phyloP scores from a whole-genome alignment of 768 basidiomycete genomes.

The Lactarius deliciosus region DNA sequence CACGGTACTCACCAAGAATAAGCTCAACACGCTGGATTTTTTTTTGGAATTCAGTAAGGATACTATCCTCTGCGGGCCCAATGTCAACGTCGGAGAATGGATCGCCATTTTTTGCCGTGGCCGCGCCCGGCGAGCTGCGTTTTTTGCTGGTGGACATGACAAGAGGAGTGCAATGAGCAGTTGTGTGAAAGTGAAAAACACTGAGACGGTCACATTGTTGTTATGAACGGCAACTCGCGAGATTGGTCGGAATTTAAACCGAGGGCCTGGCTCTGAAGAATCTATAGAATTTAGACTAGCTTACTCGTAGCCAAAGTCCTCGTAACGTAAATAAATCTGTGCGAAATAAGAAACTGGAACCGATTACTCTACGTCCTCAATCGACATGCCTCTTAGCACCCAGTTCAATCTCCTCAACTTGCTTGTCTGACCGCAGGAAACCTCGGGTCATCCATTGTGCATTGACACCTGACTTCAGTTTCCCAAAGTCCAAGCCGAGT shows the following conservation, averaged over 20 bases:
- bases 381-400: conserved; percentile 79
- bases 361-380: conserved; percentile 36
- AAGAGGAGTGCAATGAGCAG: conserved; percentile 24
- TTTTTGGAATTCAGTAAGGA: conserved; percentile 63
- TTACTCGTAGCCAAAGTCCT: conserved; percentile 8
- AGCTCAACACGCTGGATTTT: conserved; percentile 71
- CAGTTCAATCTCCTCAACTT: conserved; percentile 75
- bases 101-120: conserved; percentile 59
- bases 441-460: conserved; percentile 42
- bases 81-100: conserved; percentile 67
- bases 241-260: conserved; percentile 24
- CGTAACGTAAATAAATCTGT: conserved; percentile 9
- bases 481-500: conserved; percentile 41
- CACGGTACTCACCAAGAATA: conserved; percentile 56
- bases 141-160: conserved; percentile 52
- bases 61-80: conserved; percentile 68
- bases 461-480: conserved; percentile 39
- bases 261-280: conserved; percentile 2
- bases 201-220: conserved; percentile 6
- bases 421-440: conserved; percentile 37
- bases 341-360: not conserved
- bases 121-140: conserved; percentile 76
- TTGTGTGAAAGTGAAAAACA: conserved; percentile 20
- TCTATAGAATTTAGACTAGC: conserved; percentile 9
- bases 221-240: conserved; percentile 23